Conservation (phyloP, 257 asterid genomes). For the Catharanthus roseus region DNA sequence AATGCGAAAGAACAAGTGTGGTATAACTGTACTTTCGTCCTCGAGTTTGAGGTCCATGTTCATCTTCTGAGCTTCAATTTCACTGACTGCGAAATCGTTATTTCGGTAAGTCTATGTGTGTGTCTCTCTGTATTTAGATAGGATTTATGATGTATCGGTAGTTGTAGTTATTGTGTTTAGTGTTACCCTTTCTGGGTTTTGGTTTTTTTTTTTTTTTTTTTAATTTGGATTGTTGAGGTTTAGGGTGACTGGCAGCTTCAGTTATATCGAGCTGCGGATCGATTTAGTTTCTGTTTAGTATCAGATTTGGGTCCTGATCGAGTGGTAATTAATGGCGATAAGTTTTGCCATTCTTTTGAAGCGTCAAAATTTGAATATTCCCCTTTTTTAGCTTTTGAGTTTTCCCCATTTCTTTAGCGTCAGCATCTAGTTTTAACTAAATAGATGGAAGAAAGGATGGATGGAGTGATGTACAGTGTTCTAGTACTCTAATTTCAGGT, state of each 20-base stretch:
- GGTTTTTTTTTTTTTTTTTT: background rate
- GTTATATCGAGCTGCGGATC: constrained; percentile 22
- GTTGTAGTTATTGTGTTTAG: background rate
- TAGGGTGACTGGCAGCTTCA: background rate
- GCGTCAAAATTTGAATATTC: constrained; percentile 2
- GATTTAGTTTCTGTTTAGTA: constrained; percentile 2
- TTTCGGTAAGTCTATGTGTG: constrained; percentile 2
- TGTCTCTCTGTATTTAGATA: background rate
- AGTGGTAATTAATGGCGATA: constrained; percentile 14
- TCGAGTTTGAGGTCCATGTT: constrained; percentile 4
- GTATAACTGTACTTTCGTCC: constrained; percentile 4
- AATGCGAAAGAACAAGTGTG: constrained; percentile 10
- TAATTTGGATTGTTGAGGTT: background rate
- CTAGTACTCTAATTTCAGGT: background rate
- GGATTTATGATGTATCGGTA: background rate
- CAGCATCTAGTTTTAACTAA: background rate
- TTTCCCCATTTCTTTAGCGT: background rate
- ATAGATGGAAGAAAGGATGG: background rate
- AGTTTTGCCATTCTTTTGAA: constrained; percentile 1
- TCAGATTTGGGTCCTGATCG: constrained; percentile 24
- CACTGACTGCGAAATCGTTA: constrained; percentile 7
- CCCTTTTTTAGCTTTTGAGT: background rate
- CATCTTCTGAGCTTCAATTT: constrained; percentile 10
- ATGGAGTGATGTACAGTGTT: background rate
- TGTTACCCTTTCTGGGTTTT: background rate